Evolutionary conservation across 441 rosid genomes (phyloP), one percentile per base, ranked within the genome.

Genomic region (Corymbia calophylla): DNA sequence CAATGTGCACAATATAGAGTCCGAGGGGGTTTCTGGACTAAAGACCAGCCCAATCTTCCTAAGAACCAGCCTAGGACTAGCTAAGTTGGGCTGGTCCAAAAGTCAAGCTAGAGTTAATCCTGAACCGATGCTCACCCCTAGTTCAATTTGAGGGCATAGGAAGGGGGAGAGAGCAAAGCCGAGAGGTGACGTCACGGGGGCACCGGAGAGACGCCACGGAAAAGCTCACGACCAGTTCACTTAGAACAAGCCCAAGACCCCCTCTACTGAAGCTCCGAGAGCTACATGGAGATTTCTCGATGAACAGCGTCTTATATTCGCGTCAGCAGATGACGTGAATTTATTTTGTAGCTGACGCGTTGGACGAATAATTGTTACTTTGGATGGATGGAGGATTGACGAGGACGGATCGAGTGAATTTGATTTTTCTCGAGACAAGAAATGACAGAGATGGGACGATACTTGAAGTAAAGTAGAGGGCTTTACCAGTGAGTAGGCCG

Each of bases 261-360:
- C 62, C n/a, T 9, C 62, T 23, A 23, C 29, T 4, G 14, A 1
- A 58, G 62, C 62, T 9, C 1, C 0, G 3, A 58, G 62, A 58
- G 6, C 13, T 29, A 58, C 9, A 0, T 58, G 62, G 62, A 58
- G 62, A 58, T 58, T 29, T 56, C 29, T 56, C 25, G 25, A 56
- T 2, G 62, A 23, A 23, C 14, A 1, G 62, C 10, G 25, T 56
- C 3, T 56, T 56, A 56, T 21, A 9, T 23, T 13, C 0, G 13
- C 29, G 6, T 56, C 13, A 23, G 62, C 62, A 56, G 25, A 56
- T 9, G 62, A 56, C 29, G 14, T 56, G 29, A 56, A 56, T 56
- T 56, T 56, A 13, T 23, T 56, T 56, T 9, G 29, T 56, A 0
- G 62, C 13, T 56, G 29, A 56, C 62, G 62, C 62, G 25, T 5